Evolutionary conservation across 495 filamentous ascomycete species (phyloP).

Genomic region (Daldinia decipiens): DNA sequence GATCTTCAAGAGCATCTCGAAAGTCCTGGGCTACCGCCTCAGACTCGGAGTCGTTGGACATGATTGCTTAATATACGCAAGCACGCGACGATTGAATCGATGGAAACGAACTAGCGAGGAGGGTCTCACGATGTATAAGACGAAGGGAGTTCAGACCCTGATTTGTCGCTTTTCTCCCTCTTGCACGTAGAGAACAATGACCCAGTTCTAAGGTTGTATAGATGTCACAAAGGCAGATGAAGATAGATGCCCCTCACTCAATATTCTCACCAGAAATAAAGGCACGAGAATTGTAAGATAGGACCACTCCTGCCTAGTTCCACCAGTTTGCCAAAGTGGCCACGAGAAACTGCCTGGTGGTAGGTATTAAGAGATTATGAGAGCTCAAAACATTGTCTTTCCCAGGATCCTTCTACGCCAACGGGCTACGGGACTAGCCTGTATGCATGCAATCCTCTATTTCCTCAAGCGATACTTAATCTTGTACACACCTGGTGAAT

Average conservation of each 20-base stretch:
- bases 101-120: constrained; percentile 18
- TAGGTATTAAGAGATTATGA: constrained; percentile 33
- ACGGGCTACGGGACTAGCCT: constrained; percentile 16
- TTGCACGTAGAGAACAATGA: constrained; percentile 32
- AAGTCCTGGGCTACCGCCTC: constrained; percentile 96
- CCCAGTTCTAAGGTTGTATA: constrained; percentile 28
- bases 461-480: constrained; percentile 33
- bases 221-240: constrained; percentile 44
- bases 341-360: constrained; percentile 25
- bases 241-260: constrained; percentile 38
- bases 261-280: constrained; percentile 42
- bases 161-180: constrained; percentile 13
- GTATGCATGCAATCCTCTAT: constrained; percentile 32
- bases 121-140: constrained; percentile 19
- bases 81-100: constrained; percentile 27
- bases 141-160: constrained; percentile 1
- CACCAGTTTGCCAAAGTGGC: constrained; percentile 36
- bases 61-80: constrained; percentile 54
- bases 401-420: constrained; percentile 35
- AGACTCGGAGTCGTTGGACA: constrained; percentile 77
- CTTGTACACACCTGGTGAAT: constrained; percentile 4
- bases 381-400: constrained; percentile 42
- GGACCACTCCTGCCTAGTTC: constrained; percentile 35
- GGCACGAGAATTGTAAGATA: constrained; percentile 43
- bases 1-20: constrained; percentile 88